Evolutionary conservation across 139 green algal species (phyloP), one percentile per base, ranked within the genome.

Genomic region (Chlorella vulgaris): DNA sequence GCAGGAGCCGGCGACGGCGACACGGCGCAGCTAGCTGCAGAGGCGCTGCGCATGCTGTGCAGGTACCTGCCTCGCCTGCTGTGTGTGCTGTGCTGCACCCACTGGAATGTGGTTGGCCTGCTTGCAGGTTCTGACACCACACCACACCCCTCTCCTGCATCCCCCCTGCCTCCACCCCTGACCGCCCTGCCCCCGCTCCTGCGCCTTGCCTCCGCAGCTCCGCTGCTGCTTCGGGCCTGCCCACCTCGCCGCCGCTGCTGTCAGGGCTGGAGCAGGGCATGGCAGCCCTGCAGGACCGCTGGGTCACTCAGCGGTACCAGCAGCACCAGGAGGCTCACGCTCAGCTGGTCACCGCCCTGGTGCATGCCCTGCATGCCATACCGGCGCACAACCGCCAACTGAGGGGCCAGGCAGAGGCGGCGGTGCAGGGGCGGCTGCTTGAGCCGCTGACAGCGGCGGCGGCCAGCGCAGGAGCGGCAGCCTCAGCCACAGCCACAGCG

Each of bases 11-110:
- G 77, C 50, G 33, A 47, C 1, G 50, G 47, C 0, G 77, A 83
- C 6, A 65, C 50, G 28, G 38, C 74, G 3, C 50, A 83, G 42
- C 28, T 3, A 1, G 77, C 77, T 2, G 77, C 47, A 24, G 28
- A 4, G 7, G 77, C 77, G 51, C 24, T 83, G 77, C 76, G 76
- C 21, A 40, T 35, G 40, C 61, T 82, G 76, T 82, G 76, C 76
- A 83, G 77, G 77, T 81, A 18, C n/a, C n/a, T n/a, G n/a, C n/a
- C n/a, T n/a, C n/a, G n/a, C n/a, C n/a, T 2, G 38, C 4, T 0
- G 1, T 22, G 26, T 1, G 2, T 50, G 71, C 38, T 47, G 43
- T 1, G 21, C 22, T 29, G 69, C 2, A 4, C n/a, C 15, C 2
- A 22, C 31, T 18, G 26, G 65, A 4, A 33, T 2, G 65, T 31